Evolutionary conservation across 2,329 filamentous ascomycete genomes (phyloP), one percentile per base, ranked within the genome.

Genomic region (Gremmenia infestans): DNA sequence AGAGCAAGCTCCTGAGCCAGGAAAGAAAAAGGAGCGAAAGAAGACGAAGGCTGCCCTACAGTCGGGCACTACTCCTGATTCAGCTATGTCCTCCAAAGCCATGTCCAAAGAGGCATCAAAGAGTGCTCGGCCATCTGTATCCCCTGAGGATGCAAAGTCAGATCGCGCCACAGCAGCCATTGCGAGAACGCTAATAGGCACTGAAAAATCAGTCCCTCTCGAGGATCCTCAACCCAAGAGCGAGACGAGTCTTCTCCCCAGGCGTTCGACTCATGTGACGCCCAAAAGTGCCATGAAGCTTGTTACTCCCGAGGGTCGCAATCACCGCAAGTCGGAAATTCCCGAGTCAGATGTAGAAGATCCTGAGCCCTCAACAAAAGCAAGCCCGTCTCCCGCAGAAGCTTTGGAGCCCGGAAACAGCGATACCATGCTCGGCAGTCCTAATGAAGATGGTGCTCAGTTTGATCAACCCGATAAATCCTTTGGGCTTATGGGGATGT

Each of bases 1-100:
- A 7, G 74, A 82, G 60, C 86, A 88, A 42, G 42, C 48, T 43
- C n/a, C 42, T 19, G 48, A 49, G 50, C 42, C 46, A 23, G 23
- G 48, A 48, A 45, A 35, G 54, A 55, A 15, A 47, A 52, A 37
- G 53, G 47, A 43, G 37, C 49, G 43, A 17, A 37, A 28, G 48
- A 47, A n/a, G 48, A 50, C 15, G 25, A 51, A 56, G 36, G 7
- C 12, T 9, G 32, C 15, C 19, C 25, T 12, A 40, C 12, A 14
- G 5, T 22, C n/a, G 39, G 14, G 22, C 23, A 47, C 36, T 15
- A 45, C 28, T 17, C 23, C 50, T 5, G 39, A 50, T 36, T 50
- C 25, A 9, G 8, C 14, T 22, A 12, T 14, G 15, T 22, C 45
- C 12, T 48, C 45, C 5, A 48, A 28, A 17, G 11, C 12, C 14